Evolutionary conservation across 2,329 filamentous ascomycete species (phyloP).

Genomic region (Diaporthe vaccinii): DNA sequence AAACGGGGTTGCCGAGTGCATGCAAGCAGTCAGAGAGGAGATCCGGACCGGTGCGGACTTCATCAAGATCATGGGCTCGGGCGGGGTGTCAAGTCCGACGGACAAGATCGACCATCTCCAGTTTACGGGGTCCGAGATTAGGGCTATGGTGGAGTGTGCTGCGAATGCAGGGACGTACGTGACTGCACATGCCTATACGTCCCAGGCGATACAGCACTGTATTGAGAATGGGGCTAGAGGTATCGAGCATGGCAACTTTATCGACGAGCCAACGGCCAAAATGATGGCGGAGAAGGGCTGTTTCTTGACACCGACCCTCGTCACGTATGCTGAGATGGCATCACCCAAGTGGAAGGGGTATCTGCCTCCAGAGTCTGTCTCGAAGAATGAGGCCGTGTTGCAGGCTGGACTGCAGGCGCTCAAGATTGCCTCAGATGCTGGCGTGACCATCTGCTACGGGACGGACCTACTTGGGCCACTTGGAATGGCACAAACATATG

Average conservation of each 20-base stretch:
- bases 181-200: conserved; percentile 67
- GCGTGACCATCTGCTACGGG: conserved; percentile 67
- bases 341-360: conserved; percentile 55
- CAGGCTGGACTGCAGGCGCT: conserved; percentile 59
- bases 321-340: conserved; percentile 63
- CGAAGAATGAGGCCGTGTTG: conserved; percentile 64
- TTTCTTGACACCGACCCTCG: conserved; percentile 65
- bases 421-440: conserved; percentile 61
- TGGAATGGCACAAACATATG: conserved; percentile 60
- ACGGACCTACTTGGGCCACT: conserved; percentile 67
- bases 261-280: conserved; percentile 55
- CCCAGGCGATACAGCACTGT: conserved; percentile 62
- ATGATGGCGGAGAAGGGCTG: conserved; percentile 62
- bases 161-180: conserved; percentile 62
- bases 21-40: conserved; percentile 63
- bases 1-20: conserved; percentile 65
- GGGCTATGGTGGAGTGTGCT: conserved; percentile 63
- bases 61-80: conserved; percentile 69
- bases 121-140: conserved; percentile 66
- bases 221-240: conserved; percentile 64
- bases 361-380: conserved; percentile 55
- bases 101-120: conserved; percentile 65
- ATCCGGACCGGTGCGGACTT: conserved; percentile 65
- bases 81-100: conserved; percentile 65
- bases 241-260: conserved; percentile 60